Evolutionary conservation across 352 stramenopile genomes (phyloP), one percentile per base, ranked within the genome.

Genomic region (Hyaloperonospora brassicae): DNA sequence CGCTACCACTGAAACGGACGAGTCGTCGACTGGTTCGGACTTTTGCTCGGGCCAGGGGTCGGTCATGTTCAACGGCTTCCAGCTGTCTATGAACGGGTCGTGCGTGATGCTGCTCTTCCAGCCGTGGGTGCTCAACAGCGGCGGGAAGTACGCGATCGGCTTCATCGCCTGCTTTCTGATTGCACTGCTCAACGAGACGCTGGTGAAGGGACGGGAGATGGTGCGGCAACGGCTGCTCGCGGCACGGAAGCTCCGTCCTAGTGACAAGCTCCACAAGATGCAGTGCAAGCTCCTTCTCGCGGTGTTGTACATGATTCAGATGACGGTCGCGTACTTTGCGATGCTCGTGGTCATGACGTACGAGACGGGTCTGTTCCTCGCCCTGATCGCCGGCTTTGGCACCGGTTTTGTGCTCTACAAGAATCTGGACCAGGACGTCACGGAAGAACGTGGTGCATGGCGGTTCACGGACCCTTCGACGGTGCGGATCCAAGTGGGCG

Each of bases 341-440:
- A 91, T 91, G 81, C 74, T 91, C 8, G 73, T 91, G 13, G 73
- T 89, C 17, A 91, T 91, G 81, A 86, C 68, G 7, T 91, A 91
- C 57, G 81, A 92, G 57, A 79, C 77, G 21, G 73, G 72, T 30
- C 63, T 92, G 13, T 92, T 92, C 54, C 53, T 88, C 12, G 79
- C 79, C 10, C 59, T 89, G 0, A 80, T 92, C 31, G 34, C 76
- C 23, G 81, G 81, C 34, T 86, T 92, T 67, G 79, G 78, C 14
- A 63, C 63, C 23, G 79, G 79, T 3, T 92, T 89, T 45, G 45
- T 81, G 39, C 53, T 84, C 10, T 89, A 87, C 38, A 92, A 92
- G 59, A 83, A 82, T 41, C 56, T 84, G 52, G 79, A 89, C 42
- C 47, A 73, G 47, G 76, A 89, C 53, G 74, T 85, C 48, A 83